These are phyloP conservation scores for Murraya paniculata DNA, from an alignment of 345 rosid species.

Conservation along the genomic window DNA sequence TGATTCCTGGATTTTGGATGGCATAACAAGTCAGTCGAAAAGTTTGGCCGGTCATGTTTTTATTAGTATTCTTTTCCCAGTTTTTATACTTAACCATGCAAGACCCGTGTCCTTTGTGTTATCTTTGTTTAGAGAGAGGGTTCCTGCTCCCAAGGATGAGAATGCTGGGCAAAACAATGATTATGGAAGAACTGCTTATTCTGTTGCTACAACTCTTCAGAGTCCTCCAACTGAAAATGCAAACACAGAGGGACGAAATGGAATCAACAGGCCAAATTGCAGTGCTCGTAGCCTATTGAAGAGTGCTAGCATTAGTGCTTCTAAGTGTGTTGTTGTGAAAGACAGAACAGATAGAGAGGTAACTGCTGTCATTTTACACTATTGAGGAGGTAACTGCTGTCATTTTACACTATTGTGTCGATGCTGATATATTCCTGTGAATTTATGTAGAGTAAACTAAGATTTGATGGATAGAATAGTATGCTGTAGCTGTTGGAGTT, in stretches of 20 bases:
- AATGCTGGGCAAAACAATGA: constrained; percentile 25
- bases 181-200: constrained; percentile 40
- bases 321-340: constrained; percentile 71
- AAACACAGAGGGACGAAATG: constrained; percentile 26
- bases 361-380: constrained; percentile 9
- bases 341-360: constrained; percentile 49
- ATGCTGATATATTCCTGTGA: background rate
- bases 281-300: constrained; percentile 72
- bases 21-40: background rate
- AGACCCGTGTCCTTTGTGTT: constrained; percentile 1
- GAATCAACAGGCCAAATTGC: constrained; percentile 35
- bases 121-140: constrained; percentile 69
- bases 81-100: background rate
- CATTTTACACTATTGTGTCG: background rate
- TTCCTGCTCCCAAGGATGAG: constrained; percentile 64
- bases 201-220: constrained; percentile 49
- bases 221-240: constrained; percentile 46
- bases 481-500: background rate
- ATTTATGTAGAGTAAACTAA: background rate
- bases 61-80: background rate
- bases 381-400: constrained; percentile 45
- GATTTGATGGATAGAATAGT: background rate
- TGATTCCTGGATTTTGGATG: background rate
- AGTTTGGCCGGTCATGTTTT: constrained; percentile 2
- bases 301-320: constrained; percentile 95